phyloP scores from a whole-genome alignment of 208 protist species.

The Vickermania spadyakhi region DNA sequence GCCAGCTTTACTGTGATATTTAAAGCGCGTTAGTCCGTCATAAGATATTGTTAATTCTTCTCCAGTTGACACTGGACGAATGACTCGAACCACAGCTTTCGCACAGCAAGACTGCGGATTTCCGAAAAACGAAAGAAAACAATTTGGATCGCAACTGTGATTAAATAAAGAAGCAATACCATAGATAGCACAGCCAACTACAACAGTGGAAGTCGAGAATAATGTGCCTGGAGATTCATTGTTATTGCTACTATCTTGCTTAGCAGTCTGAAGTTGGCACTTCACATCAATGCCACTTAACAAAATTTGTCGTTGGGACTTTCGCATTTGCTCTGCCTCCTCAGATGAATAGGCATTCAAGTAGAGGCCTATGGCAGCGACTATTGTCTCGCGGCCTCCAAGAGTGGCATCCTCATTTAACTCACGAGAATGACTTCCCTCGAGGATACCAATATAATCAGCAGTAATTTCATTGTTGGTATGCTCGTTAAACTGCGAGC shows the following conservation, averaged over 20 bases:
- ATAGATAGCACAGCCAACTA: constrained; percentile 69
- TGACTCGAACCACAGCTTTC: constrained; percentile 41
- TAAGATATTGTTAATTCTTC: constrained; percentile 82
- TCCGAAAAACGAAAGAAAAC: constrained; percentile 62
- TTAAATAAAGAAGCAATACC: constrained; percentile 47
- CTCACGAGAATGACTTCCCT: constrained; percentile 45
- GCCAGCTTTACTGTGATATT: constrained; percentile 66
- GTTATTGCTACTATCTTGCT: constrained; percentile 10
- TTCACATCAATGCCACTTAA: constrained; percentile 49
- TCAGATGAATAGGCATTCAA: constrained; percentile 32
- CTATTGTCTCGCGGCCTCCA: constrained; percentile 62
- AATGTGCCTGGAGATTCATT: constrained; percentile 16
- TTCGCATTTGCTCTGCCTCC: constrained; percentile 58
- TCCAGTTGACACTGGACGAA: constrained; percentile 49
- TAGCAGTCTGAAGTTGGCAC: constrained; percentile 34
- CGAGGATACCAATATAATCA: constrained; percentile 31
- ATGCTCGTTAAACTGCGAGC: constrained; percentile 18
- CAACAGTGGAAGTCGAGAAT: constrained; percentile 35
- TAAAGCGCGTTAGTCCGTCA: constrained; percentile 51
- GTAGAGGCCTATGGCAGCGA: constrained; percentile 49
- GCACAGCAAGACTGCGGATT: constrained; percentile 61
- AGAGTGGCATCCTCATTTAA: constrained; percentile 36
- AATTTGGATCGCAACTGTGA: constrained; percentile 84
- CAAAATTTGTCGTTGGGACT: constrained; percentile 66
- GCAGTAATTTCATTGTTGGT: constrained; percentile 23